Percentiles rank a stretch among this genome's conserved stretches.
phyloP scores from a whole-genome alignment of 495 filamentous ascomycete genomes.

The Hypoxylon trugodes region DNA sequence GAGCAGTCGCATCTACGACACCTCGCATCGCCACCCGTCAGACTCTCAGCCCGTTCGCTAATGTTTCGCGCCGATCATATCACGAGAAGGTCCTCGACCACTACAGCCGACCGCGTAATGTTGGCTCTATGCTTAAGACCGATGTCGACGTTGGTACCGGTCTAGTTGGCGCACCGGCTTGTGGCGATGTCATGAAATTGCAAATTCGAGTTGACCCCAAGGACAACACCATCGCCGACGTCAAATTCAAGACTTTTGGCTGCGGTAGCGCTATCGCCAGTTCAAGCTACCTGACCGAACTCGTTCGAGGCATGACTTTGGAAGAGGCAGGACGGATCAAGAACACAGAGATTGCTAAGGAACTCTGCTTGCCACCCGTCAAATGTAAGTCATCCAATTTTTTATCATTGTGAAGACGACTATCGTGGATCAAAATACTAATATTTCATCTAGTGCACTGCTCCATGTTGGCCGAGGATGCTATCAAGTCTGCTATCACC shows the following conservation, averaged over 20 bases:
- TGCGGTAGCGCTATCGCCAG: constrained; percentile 96
- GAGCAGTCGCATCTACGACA: constrained; percentile 35
- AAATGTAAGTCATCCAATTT: constrained; percentile 68
- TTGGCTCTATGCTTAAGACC: constrained; percentile 88
- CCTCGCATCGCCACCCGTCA: constrained; percentile 49
- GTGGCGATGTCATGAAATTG: constrained; percentile 98
- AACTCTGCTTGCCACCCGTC: constrained; percentile 92
- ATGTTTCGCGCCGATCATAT: constrained; percentile 57
- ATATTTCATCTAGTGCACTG: constrained; percentile 75
- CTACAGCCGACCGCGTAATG: constrained; percentile 92
- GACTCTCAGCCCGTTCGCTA: constrained; percentile 45
- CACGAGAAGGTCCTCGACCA: constrained; percentile 85
- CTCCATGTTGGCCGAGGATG: constrained; percentile 99
- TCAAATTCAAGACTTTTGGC: constrained; percentile 98
- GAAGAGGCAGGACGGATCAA: constrained; percentile 89
- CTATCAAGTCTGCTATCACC: constrained; percentile 98
- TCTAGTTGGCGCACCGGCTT: constrained; percentile 92
- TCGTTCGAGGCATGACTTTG: constrained; percentile 94
- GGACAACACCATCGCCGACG: constrained; percentile 89
- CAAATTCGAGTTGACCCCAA: constrained; percentile 96
- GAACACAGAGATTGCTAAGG: constrained; percentile 98
- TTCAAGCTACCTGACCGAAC: constrained; percentile 88
- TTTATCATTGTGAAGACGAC: too few relatives aligned
- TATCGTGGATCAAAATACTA: constrained; percentile 15
- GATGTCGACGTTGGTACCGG: constrained; percentile 93